phyloP scores from a whole-genome alignment of 768 basidiomycete genomes.

The Austroboletus festivus region DNA sequence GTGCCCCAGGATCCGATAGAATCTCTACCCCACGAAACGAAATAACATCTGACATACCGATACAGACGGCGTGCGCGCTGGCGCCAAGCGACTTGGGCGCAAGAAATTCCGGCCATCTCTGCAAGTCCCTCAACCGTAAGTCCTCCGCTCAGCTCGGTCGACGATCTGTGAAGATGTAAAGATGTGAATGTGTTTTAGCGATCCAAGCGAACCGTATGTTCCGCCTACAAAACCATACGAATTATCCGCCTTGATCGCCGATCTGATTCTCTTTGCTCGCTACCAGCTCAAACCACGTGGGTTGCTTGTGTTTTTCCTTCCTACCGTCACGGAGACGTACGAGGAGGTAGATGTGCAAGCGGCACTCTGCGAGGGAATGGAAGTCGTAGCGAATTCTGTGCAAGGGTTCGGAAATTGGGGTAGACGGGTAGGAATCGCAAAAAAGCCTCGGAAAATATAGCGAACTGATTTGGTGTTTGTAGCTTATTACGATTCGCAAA shows the following conservation, averaged over 20 bases:
- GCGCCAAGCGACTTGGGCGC: slow-evolving; percentile 77
- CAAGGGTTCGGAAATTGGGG: slow-evolving; percentile 97
- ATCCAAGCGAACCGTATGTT: slow-evolving; percentile 67
- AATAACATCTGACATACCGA: not conserved
- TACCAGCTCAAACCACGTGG: slow-evolving; percentile 84
- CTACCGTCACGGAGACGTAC: slow-evolving; percentile 89
- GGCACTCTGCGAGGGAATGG: slow-evolving; percentile 84
- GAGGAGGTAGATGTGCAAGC: slow-evolving; percentile 79
- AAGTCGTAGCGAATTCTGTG: slow-evolving; percentile 80
- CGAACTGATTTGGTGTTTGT: slow-evolving; percentile 4
- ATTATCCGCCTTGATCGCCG: slow-evolving; percentile 73
- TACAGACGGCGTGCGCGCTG: slow-evolving; percentile 87
- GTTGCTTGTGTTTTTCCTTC: slow-evolving; percentile 92
- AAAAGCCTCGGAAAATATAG: not conserved
- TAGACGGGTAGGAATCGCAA: slow-evolving; percentile 78
- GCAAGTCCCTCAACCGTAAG: slow-evolving; percentile 46
- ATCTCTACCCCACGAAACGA: not conserved
- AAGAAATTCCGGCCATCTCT: slow-evolving; percentile 45
- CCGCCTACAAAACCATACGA: slow-evolving; percentile 94
- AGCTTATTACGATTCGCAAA: slow-evolving; percentile 93
- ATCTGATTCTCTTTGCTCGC: slow-evolving; percentile 78
- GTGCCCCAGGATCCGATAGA: slow-evolving; percentile 24
- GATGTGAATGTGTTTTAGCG: slow-evolving; percentile 7
- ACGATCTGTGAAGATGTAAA: no score
- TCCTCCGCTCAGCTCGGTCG: no score